phyloP scores from a whole-genome alignment of 345 rosid species.

The Boechera retrofracta region DNA sequence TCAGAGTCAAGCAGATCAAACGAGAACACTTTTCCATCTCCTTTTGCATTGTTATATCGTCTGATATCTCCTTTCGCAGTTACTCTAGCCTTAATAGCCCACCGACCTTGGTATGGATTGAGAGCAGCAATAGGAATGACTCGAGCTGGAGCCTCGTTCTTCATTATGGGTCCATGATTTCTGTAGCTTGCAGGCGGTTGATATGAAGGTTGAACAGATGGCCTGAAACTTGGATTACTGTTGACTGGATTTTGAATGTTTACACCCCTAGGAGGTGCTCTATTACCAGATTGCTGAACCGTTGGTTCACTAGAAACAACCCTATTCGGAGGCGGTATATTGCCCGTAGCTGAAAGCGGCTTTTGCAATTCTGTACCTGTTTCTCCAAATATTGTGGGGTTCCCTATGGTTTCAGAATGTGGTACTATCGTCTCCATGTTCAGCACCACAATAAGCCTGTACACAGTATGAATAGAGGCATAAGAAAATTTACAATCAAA shows the following conservation, averaged over 20 bases:
- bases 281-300: slow-evolving; percentile 49
- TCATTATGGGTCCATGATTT: slow-evolving; percentile 79
- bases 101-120: slow-evolving; percentile 90
- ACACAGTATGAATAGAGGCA: slow-evolving; percentile 14
- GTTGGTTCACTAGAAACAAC: slow-evolving; percentile 38
- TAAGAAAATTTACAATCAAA: slow-evolving; percentile 11
- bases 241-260: slow-evolving; percentile 49
- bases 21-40: slow-evolving; percentile 93
- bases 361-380: slow-evolving; percentile 55
- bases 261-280: slow-evolving; percentile 41
- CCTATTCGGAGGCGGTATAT: slow-evolving; percentile 43
- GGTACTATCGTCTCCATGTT: slow-evolving; percentile 80
- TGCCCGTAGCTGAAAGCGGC: slow-evolving; percentile 45
- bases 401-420: slow-evolving; percentile 76
- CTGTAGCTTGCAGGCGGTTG: slow-evolving; percentile 78
- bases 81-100: slow-evolving; percentile 95
- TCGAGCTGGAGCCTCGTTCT: slow-evolving; percentile 87
- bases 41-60: slow-evolving; percentile 83
- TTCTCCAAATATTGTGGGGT: slow-evolving; percentile 58
- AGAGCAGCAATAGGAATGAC: slow-evolving; percentile 80
- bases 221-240: slow-evolving; percentile 56
- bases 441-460: slow-evolving; percentile 83
- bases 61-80: slow-evolving; percentile 92
- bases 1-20: slow-evolving; percentile 92
- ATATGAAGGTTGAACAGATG: slow-evolving; percentile 78